These are phyloP conservation scores for Dothistroma pini DNA, from an alignment of 2,329 filamentous ascomycete species.

Conservation along the genomic window DNA sequence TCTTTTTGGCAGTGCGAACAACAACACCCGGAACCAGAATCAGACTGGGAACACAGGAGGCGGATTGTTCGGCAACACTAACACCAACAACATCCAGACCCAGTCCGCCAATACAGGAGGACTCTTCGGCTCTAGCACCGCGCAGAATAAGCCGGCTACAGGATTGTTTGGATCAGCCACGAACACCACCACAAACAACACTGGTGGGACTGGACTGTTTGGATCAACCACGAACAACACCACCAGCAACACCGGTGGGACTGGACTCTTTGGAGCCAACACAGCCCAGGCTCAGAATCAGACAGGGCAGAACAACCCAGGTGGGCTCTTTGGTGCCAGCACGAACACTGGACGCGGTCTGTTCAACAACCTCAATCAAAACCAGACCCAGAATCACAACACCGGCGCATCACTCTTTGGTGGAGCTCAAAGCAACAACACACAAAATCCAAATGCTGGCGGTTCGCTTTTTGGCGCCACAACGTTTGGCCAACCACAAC, in stretches of 20 bases:
- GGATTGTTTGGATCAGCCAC: background rate
- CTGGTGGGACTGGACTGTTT: conserved; percentile 5
- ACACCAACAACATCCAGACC: conserved; percentile 13
- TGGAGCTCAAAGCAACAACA: background rate
- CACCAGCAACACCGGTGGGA: background rate
- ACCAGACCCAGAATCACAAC: conserved; percentile 13
- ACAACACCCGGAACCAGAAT: conserved; percentile 8
- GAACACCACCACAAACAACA: background rate
- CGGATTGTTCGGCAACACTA: conserved; percentile 14
- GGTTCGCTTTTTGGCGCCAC: conserved; percentile 15
- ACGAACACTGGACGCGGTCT: background rate
- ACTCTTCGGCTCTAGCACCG: conserved; percentile 33
- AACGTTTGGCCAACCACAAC: conserved; percentile 22
- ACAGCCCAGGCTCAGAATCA: conserved; percentile 3
- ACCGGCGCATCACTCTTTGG: conserved; percentile 20
- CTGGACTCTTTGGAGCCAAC: conserved; percentile 22
- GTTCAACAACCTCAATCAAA: background rate
- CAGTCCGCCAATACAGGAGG: conserved; percentile 29
- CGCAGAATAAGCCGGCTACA: conserved; percentile 16
- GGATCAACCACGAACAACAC: background rate
- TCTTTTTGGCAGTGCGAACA: conserved; percentile 11
- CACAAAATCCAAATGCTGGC: conserved; percentile 7
- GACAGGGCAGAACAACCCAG: conserved; percentile 4
- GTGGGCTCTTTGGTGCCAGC: conserved; percentile 12
- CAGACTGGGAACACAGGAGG: conserved; percentile 14